Conservation (phyloP, 1,284 basidiomycete species). For the Heliocybe sulcata region DNA sequence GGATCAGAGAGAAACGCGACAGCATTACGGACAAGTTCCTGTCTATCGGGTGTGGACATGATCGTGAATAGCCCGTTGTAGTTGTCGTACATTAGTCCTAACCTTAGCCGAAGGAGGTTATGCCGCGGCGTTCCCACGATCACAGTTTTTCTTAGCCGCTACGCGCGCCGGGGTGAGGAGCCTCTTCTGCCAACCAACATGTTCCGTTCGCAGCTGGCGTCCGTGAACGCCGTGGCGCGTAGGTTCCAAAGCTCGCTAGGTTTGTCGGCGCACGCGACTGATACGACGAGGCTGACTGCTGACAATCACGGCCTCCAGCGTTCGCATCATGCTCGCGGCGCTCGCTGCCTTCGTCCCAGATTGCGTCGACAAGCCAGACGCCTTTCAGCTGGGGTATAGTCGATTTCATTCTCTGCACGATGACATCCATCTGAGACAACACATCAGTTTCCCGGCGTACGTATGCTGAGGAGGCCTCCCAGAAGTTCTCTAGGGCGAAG, state of each 20-base stretch:
- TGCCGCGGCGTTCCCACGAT: slow-evolving; percentile 1
- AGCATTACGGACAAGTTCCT: slow-evolving; percentile 74
- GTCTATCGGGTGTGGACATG: slow-evolving; percentile 50
- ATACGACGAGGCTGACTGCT: background rate
- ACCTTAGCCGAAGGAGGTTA: background rate
- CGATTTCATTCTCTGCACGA: background rate
- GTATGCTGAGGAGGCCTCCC: slow-evolving; percentile 55
- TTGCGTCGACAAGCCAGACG: background rate
- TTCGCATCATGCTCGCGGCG: background rate
- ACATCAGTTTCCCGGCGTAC: slow-evolving; percentile 39
- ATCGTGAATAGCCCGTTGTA: slow-evolving; percentile 2
- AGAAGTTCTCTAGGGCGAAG: slow-evolving; percentile 80
- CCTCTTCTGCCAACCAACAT: slow-evolving; percentile 19
- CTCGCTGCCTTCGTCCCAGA: background rate
- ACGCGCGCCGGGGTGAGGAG: slow-evolving; percentile 7
- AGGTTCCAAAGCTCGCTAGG: slow-evolving; percentile 41
- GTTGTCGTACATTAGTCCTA: background rate
- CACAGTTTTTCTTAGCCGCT: slow-evolving; percentile 4
- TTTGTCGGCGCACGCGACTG: slow-evolving; percentile 18
- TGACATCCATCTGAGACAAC: background rate
- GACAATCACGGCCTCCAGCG: background rate
- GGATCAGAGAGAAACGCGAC: slow-evolving; percentile 76
- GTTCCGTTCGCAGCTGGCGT: slow-evolving; percentile 37
- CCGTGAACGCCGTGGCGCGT: slow-evolving; percentile 43
- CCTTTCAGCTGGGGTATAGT: background rate